Evolutionary conservation across 1,139 yeast species (phyloP).

Genomic region (Yamadazyma dendronema): DNA sequence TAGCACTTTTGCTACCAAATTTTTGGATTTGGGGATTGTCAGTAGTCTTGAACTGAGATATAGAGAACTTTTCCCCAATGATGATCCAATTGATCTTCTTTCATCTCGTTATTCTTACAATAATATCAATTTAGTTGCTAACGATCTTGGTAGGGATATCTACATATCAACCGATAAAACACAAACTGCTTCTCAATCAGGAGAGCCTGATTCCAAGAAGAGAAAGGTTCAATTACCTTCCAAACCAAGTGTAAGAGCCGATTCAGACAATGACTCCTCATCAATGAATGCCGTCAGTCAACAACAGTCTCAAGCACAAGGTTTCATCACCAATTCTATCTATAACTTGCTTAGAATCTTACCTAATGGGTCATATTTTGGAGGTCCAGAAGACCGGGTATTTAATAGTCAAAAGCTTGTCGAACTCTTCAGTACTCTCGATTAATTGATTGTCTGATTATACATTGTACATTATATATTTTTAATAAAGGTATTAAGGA

Average conservation of each 20-base stretch:
- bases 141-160: slow-evolving; percentile 36
- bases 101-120: slow-evolving; percentile 45
- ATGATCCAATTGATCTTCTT: slow-evolving; percentile 42
- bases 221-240: slow-evolving; percentile 18
- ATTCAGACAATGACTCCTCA: slow-evolving; percentile 13
- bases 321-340: slow-evolving; percentile 52
- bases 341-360: slow-evolving; percentile 52
- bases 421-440: slow-evolving; percentile 31
- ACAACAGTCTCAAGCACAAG: slow-evolving; percentile 12
- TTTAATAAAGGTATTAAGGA: slow-evolving; percentile 1
- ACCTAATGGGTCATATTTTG: slow-evolving; percentile 51
- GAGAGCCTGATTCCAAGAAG: slow-evolving; percentile 20
- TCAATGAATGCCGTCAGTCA: slow-evolving; percentile 7
- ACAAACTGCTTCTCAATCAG: slow-evolving; percentile 12
- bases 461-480: background rate
- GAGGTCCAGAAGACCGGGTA: slow-evolving; percentile 38
- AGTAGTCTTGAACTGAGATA: slow-evolving; percentile 65
- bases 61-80: slow-evolving; percentile 63
- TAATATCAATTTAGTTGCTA: slow-evolving; percentile 43
- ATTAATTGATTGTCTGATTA: slow-evolving; percentile 1
- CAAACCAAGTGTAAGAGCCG: slow-evolving; percentile 9
- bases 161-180: background rate
- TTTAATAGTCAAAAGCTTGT: slow-evolving; percentile 42
- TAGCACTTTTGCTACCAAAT: slow-evolving; percentile 36
- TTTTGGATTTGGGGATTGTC: slow-evolving; percentile 69